Evolutionary conservation across 2,329 filamentous ascomycete genomes (phyloP), one percentile per base, ranked within the genome.

Genomic region (Ophiostoma himal-ulmi): DNA sequence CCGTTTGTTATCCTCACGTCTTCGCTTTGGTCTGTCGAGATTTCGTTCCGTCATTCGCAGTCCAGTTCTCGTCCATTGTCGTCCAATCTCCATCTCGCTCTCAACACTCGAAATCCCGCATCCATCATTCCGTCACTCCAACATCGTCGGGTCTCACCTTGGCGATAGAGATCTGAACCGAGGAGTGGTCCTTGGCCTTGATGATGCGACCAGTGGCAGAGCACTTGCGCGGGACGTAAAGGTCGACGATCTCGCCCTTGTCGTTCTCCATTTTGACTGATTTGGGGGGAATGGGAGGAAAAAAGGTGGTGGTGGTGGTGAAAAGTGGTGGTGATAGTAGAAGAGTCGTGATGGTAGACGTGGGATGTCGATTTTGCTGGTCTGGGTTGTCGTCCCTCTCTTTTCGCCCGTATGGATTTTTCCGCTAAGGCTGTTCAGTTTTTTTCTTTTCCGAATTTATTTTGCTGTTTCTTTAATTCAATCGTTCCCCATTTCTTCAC

Each of bases 111-210:
- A 39, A 39, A 65, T 22, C 13, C 6, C 34, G 34, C 62, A 26
- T 39, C n/a, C 62, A 36, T 36, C 62, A 30, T 48, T 41, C 37
- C 37, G 2, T n/a, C 36, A 41, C 17, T 41, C n/a, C 8, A 17
- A 20, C 36, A 37, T 64, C 30, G 39, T 62, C 57, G 22, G 6
- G 66, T 54, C 74, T 36, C 70, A 74, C 74, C 88, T 97, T 98
- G 83, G 91, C 94, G 81, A 99, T 87, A 78, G 91, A 92, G 84
- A 99, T 93, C 85, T 99, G 95, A 78, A 98, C 95, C 75, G 92
- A 96, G 79, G 93, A 94, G 89, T 99, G 95, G 86, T 99, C 95
- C 88, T 98, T 97, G 87, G 95, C 93, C 88, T 97, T 97, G 90
- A 99, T 98, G 88, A 98, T 97, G 86, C 95, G 93, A 92, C 96